phyloP scores from a whole-genome alignment of 2,329 filamentous ascomycete species.

The Monosporascus sp. region DNA sequence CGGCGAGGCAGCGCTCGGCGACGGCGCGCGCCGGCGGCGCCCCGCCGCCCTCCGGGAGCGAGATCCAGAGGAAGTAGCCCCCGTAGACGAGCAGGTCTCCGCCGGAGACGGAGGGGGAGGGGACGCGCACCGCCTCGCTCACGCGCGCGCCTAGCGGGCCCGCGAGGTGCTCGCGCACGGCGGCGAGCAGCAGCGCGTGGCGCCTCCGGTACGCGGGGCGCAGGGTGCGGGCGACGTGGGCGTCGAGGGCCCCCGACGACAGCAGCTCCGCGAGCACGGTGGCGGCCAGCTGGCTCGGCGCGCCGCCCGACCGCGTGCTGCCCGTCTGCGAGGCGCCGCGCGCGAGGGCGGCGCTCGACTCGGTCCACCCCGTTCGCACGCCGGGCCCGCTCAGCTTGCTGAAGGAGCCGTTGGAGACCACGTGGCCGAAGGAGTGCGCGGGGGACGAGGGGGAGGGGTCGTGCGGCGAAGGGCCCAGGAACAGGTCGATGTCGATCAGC shows the following conservation, averaged over 20 bases:
- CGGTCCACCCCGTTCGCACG: constrained; percentile 80
- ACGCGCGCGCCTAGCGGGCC: constrained; percentile 53
- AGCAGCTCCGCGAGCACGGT: constrained; percentile 47
- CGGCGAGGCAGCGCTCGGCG: constrained; percentile 49
- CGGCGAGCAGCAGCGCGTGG: constrained; percentile 47
- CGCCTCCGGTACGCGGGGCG: constrained; percentile 42
- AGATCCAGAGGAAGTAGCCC: constrained; percentile 83
- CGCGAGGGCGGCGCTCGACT: constrained; percentile 49
- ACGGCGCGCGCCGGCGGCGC: constrained; percentile 50
- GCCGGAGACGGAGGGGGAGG: background rate
- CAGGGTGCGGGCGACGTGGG: constrained; percentile 36
- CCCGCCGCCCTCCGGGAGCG: constrained; percentile 42
- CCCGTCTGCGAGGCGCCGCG: constrained; percentile 49
- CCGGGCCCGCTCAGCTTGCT: constrained; percentile 83
- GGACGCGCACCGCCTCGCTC: constrained; percentile 20
- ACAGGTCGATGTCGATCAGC: constrained; percentile 71
- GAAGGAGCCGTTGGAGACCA: constrained; percentile 82
- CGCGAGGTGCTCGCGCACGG: constrained; percentile 54
- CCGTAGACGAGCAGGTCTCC: constrained; percentile 52
- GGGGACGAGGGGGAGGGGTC: constrained; percentile 15
- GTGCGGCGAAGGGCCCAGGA: constrained; percentile 48
- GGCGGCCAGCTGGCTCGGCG: constrained; percentile 50
- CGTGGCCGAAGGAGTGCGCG: constrained; percentile 61
- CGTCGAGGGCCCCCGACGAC: constrained; percentile 35
- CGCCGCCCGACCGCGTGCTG: constrained; percentile 51